phyloP scores from a whole-genome alignment of 306 rosid species.

The Lathyrus sativus region DNA sequence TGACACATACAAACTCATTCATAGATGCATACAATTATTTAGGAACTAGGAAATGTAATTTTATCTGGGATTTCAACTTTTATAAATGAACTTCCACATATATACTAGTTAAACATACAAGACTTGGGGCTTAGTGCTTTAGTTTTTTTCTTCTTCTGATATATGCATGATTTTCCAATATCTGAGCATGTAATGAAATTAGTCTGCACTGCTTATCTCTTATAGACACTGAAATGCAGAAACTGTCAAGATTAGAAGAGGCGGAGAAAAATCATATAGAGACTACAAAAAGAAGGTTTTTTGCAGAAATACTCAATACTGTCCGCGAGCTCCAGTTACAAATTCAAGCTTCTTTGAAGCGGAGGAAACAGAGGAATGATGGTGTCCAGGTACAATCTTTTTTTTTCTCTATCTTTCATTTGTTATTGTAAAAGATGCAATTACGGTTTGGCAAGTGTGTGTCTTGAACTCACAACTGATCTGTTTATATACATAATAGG shows the following conservation, averaged over 20 bases:
- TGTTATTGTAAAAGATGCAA: slow-evolving; percentile 16
- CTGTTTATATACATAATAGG: background rate
- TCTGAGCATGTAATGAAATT: slow-evolving; percentile 25
- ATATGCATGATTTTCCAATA: slow-evolving; percentile 30
- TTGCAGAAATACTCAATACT: slow-evolving; percentile 82
- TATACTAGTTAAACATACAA: slow-evolving; percentile 18
- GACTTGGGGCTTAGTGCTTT: slow-evolving; percentile 7
- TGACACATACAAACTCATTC: background rate
- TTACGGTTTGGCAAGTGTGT: background rate
- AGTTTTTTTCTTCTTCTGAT: slow-evolving; percentile 14
- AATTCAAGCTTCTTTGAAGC: slow-evolving; percentile 85
- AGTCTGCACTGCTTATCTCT: slow-evolving; percentile 38
- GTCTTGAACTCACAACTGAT: slow-evolving; percentile 3
- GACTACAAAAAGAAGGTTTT: slow-evolving; percentile 87
- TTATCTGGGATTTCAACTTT: slow-evolving; percentile 17
- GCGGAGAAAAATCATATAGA: slow-evolving; percentile 83
- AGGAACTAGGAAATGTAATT: slow-evolving; percentile 17
- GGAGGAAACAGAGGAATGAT: slow-evolving; percentile 94
- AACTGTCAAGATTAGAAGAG: slow-evolving; percentile 85
- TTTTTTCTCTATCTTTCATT: slow-evolving; percentile 28
- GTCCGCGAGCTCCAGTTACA: slow-evolving; percentile 97
- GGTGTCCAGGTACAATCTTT: slow-evolving; percentile 64
- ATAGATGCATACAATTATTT: background rate
- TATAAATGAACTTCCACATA: slow-evolving; percentile 14
- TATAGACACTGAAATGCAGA: slow-evolving; percentile 63